phyloP scores from a whole-genome alignment of 331 rosid species.

The Quercus tomentella region DNA sequence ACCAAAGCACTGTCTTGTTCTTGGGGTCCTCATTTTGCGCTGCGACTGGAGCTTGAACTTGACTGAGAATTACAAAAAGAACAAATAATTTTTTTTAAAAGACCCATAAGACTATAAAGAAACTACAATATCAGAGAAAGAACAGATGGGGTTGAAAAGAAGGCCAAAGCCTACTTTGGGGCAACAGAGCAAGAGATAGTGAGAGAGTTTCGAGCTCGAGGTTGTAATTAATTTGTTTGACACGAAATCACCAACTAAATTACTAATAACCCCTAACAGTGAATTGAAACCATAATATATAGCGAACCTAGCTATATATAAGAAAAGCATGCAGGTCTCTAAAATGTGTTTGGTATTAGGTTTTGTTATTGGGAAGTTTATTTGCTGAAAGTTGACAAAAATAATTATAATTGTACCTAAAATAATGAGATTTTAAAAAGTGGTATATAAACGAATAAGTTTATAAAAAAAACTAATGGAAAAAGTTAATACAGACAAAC shows the following conservation, averaged over 20 bases:
- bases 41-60: slow-evolving; percentile 59
- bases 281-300: no score
- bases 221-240: neutral
- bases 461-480: no score
- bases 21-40: slow-evolving; percentile 39
- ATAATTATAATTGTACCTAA: no score
- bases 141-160: neutral
- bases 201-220: slow-evolving; percentile 19
- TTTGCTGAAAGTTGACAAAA: no score
- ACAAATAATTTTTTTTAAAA: neutral
- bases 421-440: no score
- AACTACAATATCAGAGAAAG: neutral
- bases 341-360: no score
- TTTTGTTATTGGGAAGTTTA: no score
- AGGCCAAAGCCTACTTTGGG: slow-evolving; percentile 66
- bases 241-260: no score
- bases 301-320: no score
- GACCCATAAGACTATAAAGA: neutral
- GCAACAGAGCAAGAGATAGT: slow-evolving; percentile 69
- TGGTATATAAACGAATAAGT: no score
- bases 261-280: no score
- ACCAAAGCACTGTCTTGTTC: slow-evolving; percentile 69
- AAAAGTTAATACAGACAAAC: no score
- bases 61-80: slow-evolving; percentile 33
- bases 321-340: neutral